These are phyloP conservation scores for Arthrinium puccinioides DNA, from an alignment of 2,329 filamentous ascomycete genomes.

Conservation along the genomic window DNA sequence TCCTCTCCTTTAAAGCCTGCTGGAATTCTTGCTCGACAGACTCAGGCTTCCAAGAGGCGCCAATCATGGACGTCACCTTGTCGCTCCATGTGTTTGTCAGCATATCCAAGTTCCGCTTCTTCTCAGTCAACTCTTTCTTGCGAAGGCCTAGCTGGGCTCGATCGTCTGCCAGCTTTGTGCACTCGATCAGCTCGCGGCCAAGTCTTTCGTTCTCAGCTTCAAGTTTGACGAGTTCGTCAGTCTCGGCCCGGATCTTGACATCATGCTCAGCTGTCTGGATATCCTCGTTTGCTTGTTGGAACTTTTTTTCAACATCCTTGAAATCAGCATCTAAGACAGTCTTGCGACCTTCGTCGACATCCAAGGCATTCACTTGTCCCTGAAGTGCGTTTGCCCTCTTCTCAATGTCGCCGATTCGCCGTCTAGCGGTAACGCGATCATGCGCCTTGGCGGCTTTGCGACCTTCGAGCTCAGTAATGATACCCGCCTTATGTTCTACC, in stretches of 20 bases:
- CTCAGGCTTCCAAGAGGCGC: conserved; percentile 58
- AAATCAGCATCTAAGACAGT: conserved; percentile 69
- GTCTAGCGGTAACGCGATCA: conserved; percentile 65
- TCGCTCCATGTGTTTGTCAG: conserved; percentile 68
- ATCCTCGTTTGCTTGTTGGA: conserved; percentile 56
- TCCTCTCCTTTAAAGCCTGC: conserved; percentile 49
- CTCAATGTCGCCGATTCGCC: conserved; percentile 68
- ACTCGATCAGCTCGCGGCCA: conserved; percentile 74
- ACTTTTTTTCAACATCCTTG: conserved; percentile 57
- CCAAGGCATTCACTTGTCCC: conserved; percentile 61
- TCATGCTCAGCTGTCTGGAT: conserved; percentile 63
- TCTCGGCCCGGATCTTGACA: conserved; percentile 57
- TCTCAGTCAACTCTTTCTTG: conserved; percentile 70
- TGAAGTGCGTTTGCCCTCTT: conserved; percentile 61
- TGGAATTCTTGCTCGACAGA: conserved; percentile 69
- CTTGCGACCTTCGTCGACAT: conserved; percentile 79
- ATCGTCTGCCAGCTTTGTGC: conserved; percentile 72
- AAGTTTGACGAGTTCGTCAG: conserved; percentile 57
- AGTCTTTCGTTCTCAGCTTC: conserved; percentile 68
- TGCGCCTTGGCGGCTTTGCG: conserved; percentile 66
- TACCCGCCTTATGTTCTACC: conserved; percentile 62
- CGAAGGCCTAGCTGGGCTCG: conserved; percentile 77
- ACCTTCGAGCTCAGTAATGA: conserved; percentile 67
- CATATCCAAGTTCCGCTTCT: conserved; percentile 68
- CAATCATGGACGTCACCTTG: conserved; percentile 60